Evolutionary conservation across 1,284 basidiomycete species (phyloP), one percentile per base, ranked within the genome.

Genomic region (Psilocybe mexicana): DNA sequence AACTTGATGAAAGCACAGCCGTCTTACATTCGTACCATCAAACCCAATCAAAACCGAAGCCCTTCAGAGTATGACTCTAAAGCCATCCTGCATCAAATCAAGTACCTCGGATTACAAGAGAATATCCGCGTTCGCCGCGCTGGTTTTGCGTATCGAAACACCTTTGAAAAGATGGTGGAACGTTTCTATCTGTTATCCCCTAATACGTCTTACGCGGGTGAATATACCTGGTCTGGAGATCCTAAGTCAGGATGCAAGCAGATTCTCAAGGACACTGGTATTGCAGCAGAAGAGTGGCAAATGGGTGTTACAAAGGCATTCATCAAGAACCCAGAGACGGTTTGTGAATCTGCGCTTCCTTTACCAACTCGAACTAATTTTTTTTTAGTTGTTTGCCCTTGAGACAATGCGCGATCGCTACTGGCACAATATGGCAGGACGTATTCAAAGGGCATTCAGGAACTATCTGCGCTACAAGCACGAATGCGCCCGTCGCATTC

Each of bases 291-390:
- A 56, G 96, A 99, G 74, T 99, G 96, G 96, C 96, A 99, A 76
- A 97, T 99, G 94, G 96, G 97, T 63, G 87, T 90, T 2, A 97
- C 96, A 10, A 99, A 99, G 71, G 96, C 96, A 0, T 99, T 99
- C 74, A 99, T 99, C 78, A 99, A 99, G 83, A 98, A 96, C 71
- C 96, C 96, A 0, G 96, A 99, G 74, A 99, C 96, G 42, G 93
- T 95, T 68, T 64, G 85, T 64, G 23, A 43, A 45, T 14, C 36
- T 26, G 18, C 45, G 46, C 53, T 40, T 14, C 12, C 46, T 42
- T 23, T 26, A 40, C 50, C 10, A 35, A 51, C 58, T 8, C 5
- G 2, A 25, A 30, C 61, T 43, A 36, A 30, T 43, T 51, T 12
- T 38, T 52, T 51, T 59, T 0, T 63, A 96, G 92, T 85, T 99